Evolutionary conservation across 2,329 filamentous ascomycete species (phyloP), one percentile per base, ranked within the genome.

Genomic region (Diaporthe destruens): DNA sequence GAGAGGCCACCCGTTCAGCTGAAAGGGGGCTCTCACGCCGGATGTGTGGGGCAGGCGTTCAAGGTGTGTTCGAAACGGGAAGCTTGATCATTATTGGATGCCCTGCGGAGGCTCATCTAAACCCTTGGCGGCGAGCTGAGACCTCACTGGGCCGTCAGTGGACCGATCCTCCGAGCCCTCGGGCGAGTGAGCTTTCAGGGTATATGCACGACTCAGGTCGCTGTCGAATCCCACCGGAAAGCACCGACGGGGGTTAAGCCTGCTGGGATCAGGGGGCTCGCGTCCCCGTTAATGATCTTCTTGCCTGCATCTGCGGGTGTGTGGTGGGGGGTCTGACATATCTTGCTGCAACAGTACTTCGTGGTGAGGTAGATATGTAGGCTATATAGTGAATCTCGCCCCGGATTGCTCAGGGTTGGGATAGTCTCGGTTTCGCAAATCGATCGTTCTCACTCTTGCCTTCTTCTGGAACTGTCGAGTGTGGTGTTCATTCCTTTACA

Each of bases 401-500:
- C 59, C 32, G 47, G 32, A 66, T 29, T 44, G n/a, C 20, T 29
- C 47, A 5, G 12, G n/a, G 61, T 47, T 16, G 32, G 29, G n/a
- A 53, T 53, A n/a, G 14, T n/a, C 47, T 39, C 9, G 61, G 23
- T 66, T 39, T 36, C 39, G 32, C 32, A 53, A 20, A 53, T n/a
- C 47, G 47, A 49, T 66, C 47, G 47, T 66, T 53, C 53, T 66
- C 61, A 53, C 39, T n/a, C 14, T 49, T 44, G 7, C 51, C 61
- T 51, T 53, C 61, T 39, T 53, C 61, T 39, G 61, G 61, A 6
- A 39, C 36, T 66, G 32, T 66, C 61, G 61, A 53, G 61, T 53
- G 12, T 23, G 61, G 61, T 66, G 61, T 66, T 66, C 61, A 66
- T 66, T 66, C 61, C 6, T 66, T 66, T 34, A 66, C 61, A 66